Conservation (phyloP, 495 filamentous ascomycete genomes). For the Xylaria bambusicola region DNA sequence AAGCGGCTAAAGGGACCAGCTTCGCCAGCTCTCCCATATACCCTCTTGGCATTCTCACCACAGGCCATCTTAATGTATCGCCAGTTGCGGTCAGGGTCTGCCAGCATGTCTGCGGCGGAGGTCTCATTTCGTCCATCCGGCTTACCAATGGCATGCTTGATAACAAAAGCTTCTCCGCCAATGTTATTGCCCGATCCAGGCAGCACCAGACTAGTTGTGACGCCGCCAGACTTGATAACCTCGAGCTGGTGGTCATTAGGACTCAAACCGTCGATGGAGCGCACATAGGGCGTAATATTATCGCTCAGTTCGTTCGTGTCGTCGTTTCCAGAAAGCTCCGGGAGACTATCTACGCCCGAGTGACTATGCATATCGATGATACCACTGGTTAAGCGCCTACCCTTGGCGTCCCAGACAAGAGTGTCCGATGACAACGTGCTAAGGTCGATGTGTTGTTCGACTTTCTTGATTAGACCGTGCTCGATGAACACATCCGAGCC, state of each 20-base stretch:
- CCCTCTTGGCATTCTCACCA: conserved; percentile 63
- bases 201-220: conserved; percentile 65
- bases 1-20: conserved; percentile 49
- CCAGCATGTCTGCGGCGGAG: conserved; percentile 49
- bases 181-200: conserved; percentile 68
- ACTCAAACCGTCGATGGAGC: conserved; percentile 57
- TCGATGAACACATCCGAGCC: conserved; percentile 53
- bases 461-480: conserved; percentile 48
- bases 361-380: conserved; percentile 72
- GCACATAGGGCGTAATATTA: conserved; percentile 59
- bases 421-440: conserved; percentile 36
- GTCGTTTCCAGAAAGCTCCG: conserved; percentile 41
- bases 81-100: conserved; percentile 52
- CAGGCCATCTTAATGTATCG: conserved; percentile 74
- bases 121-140: conserved; percentile 54
- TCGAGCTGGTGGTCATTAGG: conserved; percentile 54
- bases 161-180: conserved; percentile 64
- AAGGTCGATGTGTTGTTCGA: conserved; percentile 37
- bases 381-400: conserved; percentile 61
- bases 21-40: conserved; percentile 48
- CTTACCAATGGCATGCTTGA: conserved; percentile 59
- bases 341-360: conserved; percentile 48
- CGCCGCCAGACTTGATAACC: conserved; percentile 68
- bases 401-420: conserved; percentile 52
- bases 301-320: conserved; percentile 55